phyloP scores from a whole-genome alignment of 2,329 filamentous ascomycete genomes.

The Aureobasidium zeae region DNA sequence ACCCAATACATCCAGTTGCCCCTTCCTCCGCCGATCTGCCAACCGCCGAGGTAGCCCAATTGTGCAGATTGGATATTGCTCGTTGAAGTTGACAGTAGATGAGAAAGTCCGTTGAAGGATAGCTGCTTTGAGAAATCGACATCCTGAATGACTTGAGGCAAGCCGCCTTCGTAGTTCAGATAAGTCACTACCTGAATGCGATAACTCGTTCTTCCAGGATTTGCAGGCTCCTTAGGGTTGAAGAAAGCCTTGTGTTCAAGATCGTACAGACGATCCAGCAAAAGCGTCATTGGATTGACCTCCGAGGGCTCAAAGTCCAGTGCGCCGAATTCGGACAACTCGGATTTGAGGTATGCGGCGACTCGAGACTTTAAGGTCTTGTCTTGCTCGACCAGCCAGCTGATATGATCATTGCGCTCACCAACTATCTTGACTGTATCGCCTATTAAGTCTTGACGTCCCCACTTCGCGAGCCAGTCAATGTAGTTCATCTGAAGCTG shows the following conservation, averaged over 20 bases:
- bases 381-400: background rate
- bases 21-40: background rate
- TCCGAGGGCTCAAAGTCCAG: conserved; percentile 2
- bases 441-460: background rate
- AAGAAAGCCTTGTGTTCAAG: background rate
- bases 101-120: background rate
- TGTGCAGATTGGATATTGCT: conserved; percentile 3
- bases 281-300: background rate
- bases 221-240: background rate
- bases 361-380: background rate
- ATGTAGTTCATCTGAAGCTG: background rate
- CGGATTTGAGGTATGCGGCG: background rate
- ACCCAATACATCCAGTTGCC: background rate
- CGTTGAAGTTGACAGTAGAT: background rate
- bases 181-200: background rate
- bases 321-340: background rate
- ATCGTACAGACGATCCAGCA: background rate
- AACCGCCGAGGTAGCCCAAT: background rate
- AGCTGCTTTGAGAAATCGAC: background rate
- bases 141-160: background rate
- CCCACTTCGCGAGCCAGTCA: background rate
- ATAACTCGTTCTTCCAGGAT: background rate
- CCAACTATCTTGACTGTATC: background rate
- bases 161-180: background rate
- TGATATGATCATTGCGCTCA: background rate